Base-by-base conservation (phyloP, 495 filamentous ascomycete genomes). In the Bryoglossum gracile region DNA sequence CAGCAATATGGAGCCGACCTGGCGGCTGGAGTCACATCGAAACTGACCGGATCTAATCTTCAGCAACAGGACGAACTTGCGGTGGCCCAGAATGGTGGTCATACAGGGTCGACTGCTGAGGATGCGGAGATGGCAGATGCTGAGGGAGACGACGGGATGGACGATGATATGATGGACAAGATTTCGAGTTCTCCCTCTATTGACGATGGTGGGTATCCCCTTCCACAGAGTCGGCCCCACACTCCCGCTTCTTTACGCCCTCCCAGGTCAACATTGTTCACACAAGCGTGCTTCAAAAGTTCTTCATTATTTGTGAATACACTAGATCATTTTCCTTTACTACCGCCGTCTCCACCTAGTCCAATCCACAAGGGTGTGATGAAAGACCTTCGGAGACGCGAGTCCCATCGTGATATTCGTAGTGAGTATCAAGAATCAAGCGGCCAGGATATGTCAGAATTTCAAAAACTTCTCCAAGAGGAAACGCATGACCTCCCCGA, bases 171-270 rank as follows among this genome's bases (percentile, higher is more conserved):
- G 73, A 87, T 91, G 83, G 92, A 96, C 70, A 91, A 91, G 67
- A 94, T 98, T 38, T 95, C 89, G 40, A 96, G 90, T 65, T 95
- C 90, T 54, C 92, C 92, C 53, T 96, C 90, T 46, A 99, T 99
- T 65, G 87, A 92, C 67, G 94, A 99, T 77, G 92, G 92, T 98
- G 78, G 71, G 89, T 89, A 54, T 59, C 66, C 56, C 65, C 71
- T 47, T 72, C 67, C 42, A 34, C 41, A 35, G 25, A 1, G 46
- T 24, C 59, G 56, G 53, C 67, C 71, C 42, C 53, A 52, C 53
- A 62, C 67, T 53, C 61, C 54, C 58, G 65, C 63, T 50, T 69
- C 69, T 59, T 56, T 66, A 56, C 57, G 56, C 50, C 59, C 64
- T 55, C 42, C 66, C 59, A 40, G 56, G 36, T 33, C 8, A 42